Evolutionary conservation across 495 filamentous ascomycete species (phyloP).

Genomic region (Penicillium riverlandense): DNA sequence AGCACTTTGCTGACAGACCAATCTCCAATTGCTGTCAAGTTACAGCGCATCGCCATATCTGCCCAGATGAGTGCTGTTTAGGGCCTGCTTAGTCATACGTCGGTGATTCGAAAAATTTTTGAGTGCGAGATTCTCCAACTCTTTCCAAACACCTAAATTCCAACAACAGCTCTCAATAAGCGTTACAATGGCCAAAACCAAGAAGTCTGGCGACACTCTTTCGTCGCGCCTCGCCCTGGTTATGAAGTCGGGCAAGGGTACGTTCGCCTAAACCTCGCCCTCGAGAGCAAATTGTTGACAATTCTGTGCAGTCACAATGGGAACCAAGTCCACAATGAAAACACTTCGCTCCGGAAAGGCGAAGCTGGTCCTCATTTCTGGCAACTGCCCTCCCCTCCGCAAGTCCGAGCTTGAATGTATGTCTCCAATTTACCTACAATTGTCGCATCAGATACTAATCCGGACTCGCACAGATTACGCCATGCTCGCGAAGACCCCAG

Average conservation of each 20-base stretch:
- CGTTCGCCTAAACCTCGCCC: conserved; percentile 4
- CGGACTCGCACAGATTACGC: conserved; percentile 46
- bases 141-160: too few species aligned
- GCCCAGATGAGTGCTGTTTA: too few species aligned
- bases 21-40: too few species aligned
- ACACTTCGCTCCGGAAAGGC: conserved; percentile 64
- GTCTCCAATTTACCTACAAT: too few species aligned
- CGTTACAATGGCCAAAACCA: conserved; percentile 62
- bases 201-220: conserved; percentile 90
- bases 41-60: too few species aligned
- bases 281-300: conserved; percentile 3
- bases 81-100: too few species aligned
- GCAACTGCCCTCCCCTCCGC: conserved; percentile 91
- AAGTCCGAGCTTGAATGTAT: conserved; percentile 83
- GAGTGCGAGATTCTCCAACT: too few species aligned
- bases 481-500: conserved; percentile 89
- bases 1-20: too few species aligned
- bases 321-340: conserved; percentile 97
- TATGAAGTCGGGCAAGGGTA: conserved; percentile 87
- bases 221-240: conserved; percentile 87
- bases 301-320: conserved; percentile 55
- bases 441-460: too few species aligned
- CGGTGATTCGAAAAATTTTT: too few species aligned
- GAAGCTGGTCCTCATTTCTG: conserved; percentile 70
- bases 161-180: not conserved